Evolutionary conservation across 805 yeast genomes (phyloP).

Genomic region (Zygosaccharomyces kombuchaensis): DNA sequence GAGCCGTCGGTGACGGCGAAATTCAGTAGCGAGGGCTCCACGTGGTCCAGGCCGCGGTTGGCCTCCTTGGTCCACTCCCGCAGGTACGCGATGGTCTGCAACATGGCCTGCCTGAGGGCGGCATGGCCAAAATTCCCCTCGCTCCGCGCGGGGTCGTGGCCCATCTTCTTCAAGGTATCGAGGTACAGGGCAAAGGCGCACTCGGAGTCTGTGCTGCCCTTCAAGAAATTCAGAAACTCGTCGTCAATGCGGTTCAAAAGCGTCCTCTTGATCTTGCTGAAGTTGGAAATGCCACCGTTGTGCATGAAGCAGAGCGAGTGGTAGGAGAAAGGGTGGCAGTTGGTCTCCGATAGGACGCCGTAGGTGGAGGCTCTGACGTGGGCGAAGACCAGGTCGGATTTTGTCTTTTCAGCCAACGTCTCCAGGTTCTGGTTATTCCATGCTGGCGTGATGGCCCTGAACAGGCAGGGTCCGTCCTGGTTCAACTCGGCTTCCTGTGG

Average conservation of each 20-base stretch:
- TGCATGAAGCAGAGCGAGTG: constrained; percentile 94
- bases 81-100: constrained; percentile 67
- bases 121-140: constrained; percentile 49
- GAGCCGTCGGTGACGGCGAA: constrained; percentile 95
- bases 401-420: constrained; percentile 81
- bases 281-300: constrained; percentile 83
- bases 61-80: constrained; percentile 74
- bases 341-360: constrained; percentile 90
- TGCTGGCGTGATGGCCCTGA: constrained; percentile 94
- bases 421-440: constrained; percentile 95
- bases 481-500: constrained; percentile 52
- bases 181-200: constrained; percentile 87
- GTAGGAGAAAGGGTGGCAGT: constrained; percentile 93
- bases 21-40: constrained; percentile 81
- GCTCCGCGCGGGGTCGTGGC: constrained; percentile 58
- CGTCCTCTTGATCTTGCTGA: constrained; percentile 65
- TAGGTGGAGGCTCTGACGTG: constrained; percentile 96
- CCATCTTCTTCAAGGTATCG: constrained; percentile 70
- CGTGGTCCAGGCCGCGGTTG: constrained; percentile 35
- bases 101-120: constrained; percentile 60
- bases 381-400: constrained; percentile 80
- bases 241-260: constrained; percentile 72
- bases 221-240: constrained; percentile 71
- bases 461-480: constrained; percentile 76
- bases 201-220: constrained; percentile 95